Evolutionary conservation across 1,139 yeast species (phyloP).

Genomic region (Candida glucosophila): DNA sequence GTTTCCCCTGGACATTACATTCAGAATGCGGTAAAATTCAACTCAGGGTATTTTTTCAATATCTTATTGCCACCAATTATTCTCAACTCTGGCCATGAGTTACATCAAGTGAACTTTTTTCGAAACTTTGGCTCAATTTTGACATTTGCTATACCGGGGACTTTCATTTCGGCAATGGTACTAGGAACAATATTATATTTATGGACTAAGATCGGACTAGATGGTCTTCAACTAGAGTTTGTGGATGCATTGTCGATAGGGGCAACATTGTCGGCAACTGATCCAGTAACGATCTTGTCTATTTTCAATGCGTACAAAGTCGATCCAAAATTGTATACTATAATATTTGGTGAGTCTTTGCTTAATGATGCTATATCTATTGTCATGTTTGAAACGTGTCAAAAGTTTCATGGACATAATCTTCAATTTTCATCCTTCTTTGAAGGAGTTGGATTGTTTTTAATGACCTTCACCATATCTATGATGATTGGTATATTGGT

Average conservation of each 20-base stretch:
- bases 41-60: constrained; percentile 90
- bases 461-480: constrained; percentile 92
- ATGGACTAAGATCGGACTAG: constrained; percentile 90
- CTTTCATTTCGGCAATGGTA: constrained; percentile 84
- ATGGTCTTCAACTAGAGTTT: constrained; percentile 78
- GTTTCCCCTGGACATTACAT: constrained; percentile 93
- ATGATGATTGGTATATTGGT: constrained; percentile 81
- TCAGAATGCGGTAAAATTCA: constrained; percentile 94
- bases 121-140: constrained; percentile 85
- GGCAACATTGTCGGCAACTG: constrained; percentile 96
- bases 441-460: constrained; percentile 88
- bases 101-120: constrained; percentile 92
- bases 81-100: constrained; percentile 89
- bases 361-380: constrained; percentile 96
- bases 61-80: constrained; percentile 93
- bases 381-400: constrained; percentile 98
- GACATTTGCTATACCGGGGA: constrained; percentile 95
- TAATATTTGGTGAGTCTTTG: constrained; percentile 92
- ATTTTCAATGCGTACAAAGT: constrained; percentile 96
- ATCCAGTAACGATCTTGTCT: constrained; percentile 93
- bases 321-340: constrained; percentile 93
- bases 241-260: constrained; percentile 97
- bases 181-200: constrained; percentile 76
- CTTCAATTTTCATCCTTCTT: constrained; percentile 72
- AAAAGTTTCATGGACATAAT: constrained; percentile 81